Evolutionary conservation across 2,329 filamentous ascomycete genomes (phyloP).

Genomic region (Huntiella abstrusa): DNA sequence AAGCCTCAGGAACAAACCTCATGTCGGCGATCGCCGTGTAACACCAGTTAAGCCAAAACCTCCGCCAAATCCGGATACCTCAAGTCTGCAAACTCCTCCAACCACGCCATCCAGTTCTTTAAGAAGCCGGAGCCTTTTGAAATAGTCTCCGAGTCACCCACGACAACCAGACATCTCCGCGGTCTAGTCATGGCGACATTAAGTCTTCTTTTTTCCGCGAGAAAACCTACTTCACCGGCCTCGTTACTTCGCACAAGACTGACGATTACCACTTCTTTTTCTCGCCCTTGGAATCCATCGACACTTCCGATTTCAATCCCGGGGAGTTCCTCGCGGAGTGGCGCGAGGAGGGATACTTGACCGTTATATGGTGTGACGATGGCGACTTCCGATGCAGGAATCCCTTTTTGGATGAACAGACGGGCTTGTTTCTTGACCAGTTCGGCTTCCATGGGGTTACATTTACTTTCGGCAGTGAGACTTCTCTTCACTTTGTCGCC

Average conservation of each 20-base stretch:
- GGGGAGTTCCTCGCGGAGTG: constrained; percentile 63
- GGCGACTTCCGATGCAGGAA: constrained; percentile 70
- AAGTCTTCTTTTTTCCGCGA: constrained; percentile 75
- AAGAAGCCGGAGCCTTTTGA: constrained; percentile 66
- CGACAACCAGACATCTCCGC: constrained; percentile 71
- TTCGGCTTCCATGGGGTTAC: constrained; percentile 76
- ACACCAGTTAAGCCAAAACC: constrained; percentile 13
- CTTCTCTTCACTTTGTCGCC: constrained; percentile 26
- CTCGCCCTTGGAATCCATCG: constrained; percentile 89
- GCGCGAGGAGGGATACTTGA: constrained; percentile 63
- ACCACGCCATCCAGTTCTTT: constrained; percentile 74
- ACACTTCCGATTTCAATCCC: constrained; percentile 90
- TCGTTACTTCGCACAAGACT: constrained; percentile 86
- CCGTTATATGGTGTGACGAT: constrained; percentile 95
- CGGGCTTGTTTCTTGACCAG: constrained; percentile 63
- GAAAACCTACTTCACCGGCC: constrained; percentile 75
- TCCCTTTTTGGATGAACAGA: constrained; percentile 57
- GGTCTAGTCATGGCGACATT: constrained; percentile 97
- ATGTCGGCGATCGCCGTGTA: no score
- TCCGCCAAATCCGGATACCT: constrained; percentile 57
- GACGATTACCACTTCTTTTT: constrained; percentile 89
- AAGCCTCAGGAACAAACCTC: no score
- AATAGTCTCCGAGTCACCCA: constrained; percentile 89
- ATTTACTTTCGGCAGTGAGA: constrained; percentile 49
- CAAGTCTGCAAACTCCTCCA: constrained; percentile 79